phyloP scores from a whole-genome alignment of 805 yeast species.

The Monosporozyma yasuniensis region DNA sequence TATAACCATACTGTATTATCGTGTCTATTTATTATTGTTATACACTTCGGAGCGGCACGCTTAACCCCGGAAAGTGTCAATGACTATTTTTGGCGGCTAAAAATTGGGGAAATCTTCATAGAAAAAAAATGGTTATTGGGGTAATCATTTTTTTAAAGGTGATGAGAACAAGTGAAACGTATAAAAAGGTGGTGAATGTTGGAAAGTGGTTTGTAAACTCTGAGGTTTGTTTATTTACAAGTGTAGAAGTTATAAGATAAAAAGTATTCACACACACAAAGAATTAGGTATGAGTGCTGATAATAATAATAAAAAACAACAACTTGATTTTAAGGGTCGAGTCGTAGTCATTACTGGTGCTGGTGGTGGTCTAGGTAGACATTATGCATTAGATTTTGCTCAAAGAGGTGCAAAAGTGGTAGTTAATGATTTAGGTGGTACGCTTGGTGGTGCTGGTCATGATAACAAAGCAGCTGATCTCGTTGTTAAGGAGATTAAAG shows the following conservation, averaged over 20 bases:
- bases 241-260: too few relatives aligned
- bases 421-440: conserved; percentile 88
- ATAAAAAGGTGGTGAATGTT: too few relatives aligned
- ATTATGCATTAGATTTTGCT: conserved; percentile 81
- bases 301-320: neutral
- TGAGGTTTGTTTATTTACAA: too few relatives aligned
- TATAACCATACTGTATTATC: too few relatives aligned
- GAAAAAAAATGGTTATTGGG: neutral
- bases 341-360: conserved; percentile 95
- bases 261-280: too few relatives aligned
- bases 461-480: conserved; percentile 72
- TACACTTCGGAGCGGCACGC: too few relatives aligned
- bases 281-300: neutral
- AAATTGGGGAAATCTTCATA: conserved; percentile 1
- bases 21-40: too few relatives aligned
- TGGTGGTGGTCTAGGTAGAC: conserved; percentile 92
- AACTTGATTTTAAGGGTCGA: conserved; percentile 51
- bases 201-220: too few relatives aligned
- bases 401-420: conserved; percentile 90
- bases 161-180: too few relatives aligned
- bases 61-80: neutral
- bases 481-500: conserved; percentile 75
- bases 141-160: too few relatives aligned
- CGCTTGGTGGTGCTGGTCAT: conserved; percentile 64
- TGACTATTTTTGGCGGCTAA: neutral